A percentile compares a stretch with the other conserved stretches of the same genome.
These are phyloP conservation scores for Nakazawaea peltata DNA, from an alignment of 805 yeast species.

Conservation along the genomic window DNA sequence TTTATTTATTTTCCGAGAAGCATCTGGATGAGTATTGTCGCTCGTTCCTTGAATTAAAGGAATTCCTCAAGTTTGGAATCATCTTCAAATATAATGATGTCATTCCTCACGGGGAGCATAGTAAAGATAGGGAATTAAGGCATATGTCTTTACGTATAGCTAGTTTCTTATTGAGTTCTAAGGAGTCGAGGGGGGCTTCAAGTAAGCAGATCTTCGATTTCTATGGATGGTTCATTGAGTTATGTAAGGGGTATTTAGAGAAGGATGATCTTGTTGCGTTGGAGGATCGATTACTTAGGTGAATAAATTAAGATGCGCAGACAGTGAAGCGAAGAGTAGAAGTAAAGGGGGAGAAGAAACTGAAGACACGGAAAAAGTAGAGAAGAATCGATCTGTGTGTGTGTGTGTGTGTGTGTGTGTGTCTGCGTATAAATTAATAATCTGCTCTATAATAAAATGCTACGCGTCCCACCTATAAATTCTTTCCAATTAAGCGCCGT, in stretches of 20 bases:
- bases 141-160: slow-evolving; percentile 12
- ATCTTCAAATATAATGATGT: slow-evolving; percentile 10
- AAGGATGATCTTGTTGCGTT: slow-evolving; percentile 5
- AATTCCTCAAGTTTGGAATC: slow-evolving; percentile 2
- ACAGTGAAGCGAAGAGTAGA: too few relatives aligned
- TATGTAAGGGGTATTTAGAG: slow-evolving; percentile 8
- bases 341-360: too few relatives aligned
- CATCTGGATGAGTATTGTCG: not conserved
- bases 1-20: slow-evolving; percentile 10
- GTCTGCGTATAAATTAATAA: too few relatives aligned
- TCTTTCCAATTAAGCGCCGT: too few relatives aligned
- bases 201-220: slow-evolving; percentile 6
- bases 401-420: too few relatives aligned
- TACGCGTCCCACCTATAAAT: too few relatives aligned
- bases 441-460: too few relatives aligned
- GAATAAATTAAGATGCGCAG: not conserved
- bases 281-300: slow-evolving; percentile 4
- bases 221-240: slow-evolving; percentile 9
- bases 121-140: not conserved
- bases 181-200: not conserved
- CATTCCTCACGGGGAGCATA: slow-evolving; percentile 2
- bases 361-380: too few relatives aligned
- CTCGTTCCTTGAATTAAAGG: not conserved
- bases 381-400: too few relatives aligned
- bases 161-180: slow-evolving; percentile 6